phyloP scores from a whole-genome alignment of 164 flowering plant genomes.

The Chimonanthus salicifolius region DNA sequence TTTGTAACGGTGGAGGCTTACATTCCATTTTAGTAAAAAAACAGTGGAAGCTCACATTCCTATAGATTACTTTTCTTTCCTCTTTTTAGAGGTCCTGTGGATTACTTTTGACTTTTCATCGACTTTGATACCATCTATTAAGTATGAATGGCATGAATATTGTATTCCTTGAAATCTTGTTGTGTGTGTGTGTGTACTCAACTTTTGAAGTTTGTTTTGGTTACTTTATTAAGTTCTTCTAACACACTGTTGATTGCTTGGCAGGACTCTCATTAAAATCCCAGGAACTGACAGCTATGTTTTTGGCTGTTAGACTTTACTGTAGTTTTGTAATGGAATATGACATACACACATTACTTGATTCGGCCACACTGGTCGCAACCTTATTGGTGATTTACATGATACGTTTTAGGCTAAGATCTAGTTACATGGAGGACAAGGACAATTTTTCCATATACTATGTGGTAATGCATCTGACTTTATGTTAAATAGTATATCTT shows the following conservation, averaged over 20 bases:
- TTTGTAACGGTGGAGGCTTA: too few species aligned
- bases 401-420: slow-evolving; percentile 32
- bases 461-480: slow-evolving; percentile 21
- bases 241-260: slow-evolving; percentile 1
- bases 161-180: not conserved
- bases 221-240: too few species aligned
- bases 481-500: not conserved
- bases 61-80: not conserved
- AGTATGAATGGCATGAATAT: not conserved
- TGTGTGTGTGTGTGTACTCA: not conserved
- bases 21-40: too few species aligned
- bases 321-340: slow-evolving; percentile 54
- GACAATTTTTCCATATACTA: slow-evolving; percentile 39
- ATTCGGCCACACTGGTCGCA: slow-evolving; percentile 39
- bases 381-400: slow-evolving; percentile 40
- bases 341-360: slow-evolving; percentile 47
- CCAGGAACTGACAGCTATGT: slow-evolving; percentile 47
- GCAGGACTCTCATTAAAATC: slow-evolving; percentile 54
- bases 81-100: too few species aligned
- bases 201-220: not conserved
- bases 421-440: slow-evolving; percentile 39
- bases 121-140: not conserved
- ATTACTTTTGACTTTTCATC: not conserved
- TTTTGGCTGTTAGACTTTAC: slow-evolving; percentile 47
- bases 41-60: not conserved